These are phyloP conservation scores for Solanum medicagineum DNA, from an alignment of 257 asterid species.

Conservation along the genomic window DNA sequence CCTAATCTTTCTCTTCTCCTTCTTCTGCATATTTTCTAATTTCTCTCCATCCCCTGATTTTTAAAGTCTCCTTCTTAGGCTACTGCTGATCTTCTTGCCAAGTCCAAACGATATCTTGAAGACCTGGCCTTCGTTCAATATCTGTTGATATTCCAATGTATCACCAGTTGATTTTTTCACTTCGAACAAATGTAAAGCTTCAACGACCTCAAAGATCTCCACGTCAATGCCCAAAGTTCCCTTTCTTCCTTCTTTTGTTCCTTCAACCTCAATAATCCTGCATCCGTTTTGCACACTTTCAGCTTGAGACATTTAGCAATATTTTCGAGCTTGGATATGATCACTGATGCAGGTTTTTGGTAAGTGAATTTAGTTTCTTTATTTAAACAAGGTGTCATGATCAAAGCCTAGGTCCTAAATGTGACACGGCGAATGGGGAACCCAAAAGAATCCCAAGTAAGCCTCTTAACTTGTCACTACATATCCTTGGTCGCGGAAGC, in stretches of 20 bases:
- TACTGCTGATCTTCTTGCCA: conserved; percentile 52
- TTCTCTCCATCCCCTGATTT: too few species aligned
- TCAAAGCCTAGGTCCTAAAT: too few species aligned
- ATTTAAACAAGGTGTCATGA: too few species aligned
- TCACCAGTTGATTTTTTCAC: conserved; percentile 68
- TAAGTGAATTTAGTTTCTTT: conserved; percentile 61
- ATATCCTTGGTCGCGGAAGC: too few species aligned
- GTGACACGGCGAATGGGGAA: too few species aligned
- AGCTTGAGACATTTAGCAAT: conserved; percentile 50
- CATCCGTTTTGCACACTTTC: conserved; percentile 53
- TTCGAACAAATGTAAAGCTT: conserved; percentile 62
- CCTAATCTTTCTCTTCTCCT: too few species aligned
- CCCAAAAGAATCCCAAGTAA: too few species aligned
- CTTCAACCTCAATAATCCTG: conserved; percentile 59
- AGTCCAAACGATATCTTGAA: conserved; percentile 70
- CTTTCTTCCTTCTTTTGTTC: conserved; percentile 57
- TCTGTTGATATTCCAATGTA: conserved; percentile 51
- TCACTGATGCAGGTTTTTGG: conserved; percentile 43
- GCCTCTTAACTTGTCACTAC: too few species aligned
- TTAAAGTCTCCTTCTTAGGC: too few species aligned
- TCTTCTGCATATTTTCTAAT: too few species aligned
- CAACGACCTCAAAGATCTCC: conserved; percentile 67
- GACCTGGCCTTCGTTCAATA: conserved; percentile 57
- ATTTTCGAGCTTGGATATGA: conserved; percentile 65
- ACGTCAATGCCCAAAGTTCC: conserved; percentile 57